Evolutionary conservation across 352 stramenopile genomes (phyloP).

Genomic region (Globisporangium sylvaticum): DNA sequence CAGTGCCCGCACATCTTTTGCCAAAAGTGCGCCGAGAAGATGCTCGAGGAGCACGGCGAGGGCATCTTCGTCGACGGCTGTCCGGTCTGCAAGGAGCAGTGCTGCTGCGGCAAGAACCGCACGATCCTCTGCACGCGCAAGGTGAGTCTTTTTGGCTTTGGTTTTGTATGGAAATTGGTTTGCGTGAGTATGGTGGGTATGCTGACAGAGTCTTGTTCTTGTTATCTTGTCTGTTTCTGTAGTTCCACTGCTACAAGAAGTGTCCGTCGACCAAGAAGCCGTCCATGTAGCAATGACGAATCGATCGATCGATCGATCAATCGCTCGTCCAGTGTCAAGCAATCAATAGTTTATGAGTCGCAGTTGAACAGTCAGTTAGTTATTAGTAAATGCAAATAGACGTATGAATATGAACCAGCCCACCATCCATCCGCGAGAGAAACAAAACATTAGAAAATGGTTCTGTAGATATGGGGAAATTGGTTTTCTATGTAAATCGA

Average conservation of each 20-base stretch:
- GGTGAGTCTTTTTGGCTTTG: slow-evolving; percentile 22
- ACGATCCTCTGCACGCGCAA: slow-evolving; percentile 62
- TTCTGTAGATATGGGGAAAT: not conserved
- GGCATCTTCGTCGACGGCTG: slow-evolving; percentile 76
- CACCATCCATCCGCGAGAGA: not conserved
- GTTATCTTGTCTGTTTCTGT: not conserved
- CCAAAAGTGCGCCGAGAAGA: slow-evolving; percentile 86
- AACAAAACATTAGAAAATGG: not conserved
- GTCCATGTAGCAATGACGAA: slow-evolving; percentile 15
- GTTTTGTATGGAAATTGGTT: not conserved
- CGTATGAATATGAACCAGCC: not conserved
- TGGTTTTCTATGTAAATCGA: not conserved
- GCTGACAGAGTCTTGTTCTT: not conserved
- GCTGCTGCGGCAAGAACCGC: slow-evolving; percentile 86
- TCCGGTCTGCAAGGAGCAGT: slow-evolving; percentile 85
- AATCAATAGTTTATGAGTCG: not conserved
- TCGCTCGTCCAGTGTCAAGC: no score
- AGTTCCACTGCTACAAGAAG: slow-evolving; percentile 91
- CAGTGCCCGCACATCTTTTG: slow-evolving; percentile 89
- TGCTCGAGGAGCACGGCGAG: slow-evolving; percentile 81
- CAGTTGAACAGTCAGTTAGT: not conserved
- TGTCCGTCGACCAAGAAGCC: slow-evolving; percentile 77
- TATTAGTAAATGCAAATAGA: not conserved
- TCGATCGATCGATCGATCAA: no score
- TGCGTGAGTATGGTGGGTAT: not conserved